Conservation (phyloP, 257 asterid species). For the Marsdenia floribunda region DNA sequence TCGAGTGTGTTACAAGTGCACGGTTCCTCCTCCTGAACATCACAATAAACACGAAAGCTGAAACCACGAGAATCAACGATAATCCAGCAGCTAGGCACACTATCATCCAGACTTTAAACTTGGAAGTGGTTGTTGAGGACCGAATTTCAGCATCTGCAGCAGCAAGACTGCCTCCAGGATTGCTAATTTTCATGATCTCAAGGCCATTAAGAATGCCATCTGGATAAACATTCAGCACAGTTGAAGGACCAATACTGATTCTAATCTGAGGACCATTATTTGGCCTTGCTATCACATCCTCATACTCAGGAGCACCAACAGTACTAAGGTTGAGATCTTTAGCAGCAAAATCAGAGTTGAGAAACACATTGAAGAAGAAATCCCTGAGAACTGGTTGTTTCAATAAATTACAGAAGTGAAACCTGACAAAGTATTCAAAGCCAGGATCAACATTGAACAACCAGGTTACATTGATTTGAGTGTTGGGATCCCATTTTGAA, state of each 20-base stretch:
- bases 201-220: constrained; percentile 36
- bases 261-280: constrained; percentile 9
- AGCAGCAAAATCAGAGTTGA: constrained; percentile 21
- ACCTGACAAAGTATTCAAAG: constrained; percentile 35
- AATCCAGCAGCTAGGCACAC: constrained; percentile 25
- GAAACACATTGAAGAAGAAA: constrained; percentile 24
- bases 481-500: constrained; percentile 9
- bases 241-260: constrained; percentile 29
- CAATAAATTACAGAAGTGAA: constrained; percentile 33
- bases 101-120: constrained; percentile 30
- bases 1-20: constrained; percentile 14
- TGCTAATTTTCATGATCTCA: constrained; percentile 47
- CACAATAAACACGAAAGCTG: constrained; percentile 18
- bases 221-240: constrained; percentile 13
- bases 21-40: constrained; percentile 19
- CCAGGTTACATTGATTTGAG: constrained; percentile 27
- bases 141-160: constrained; percentile 24
- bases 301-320: constrained; percentile 26
- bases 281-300: constrained; percentile 23
- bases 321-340: constrained; percentile 29
- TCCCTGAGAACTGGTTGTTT: neutral
- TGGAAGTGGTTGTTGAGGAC: constrained; percentile 15
- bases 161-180: constrained; percentile 26
- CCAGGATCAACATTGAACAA: constrained; percentile 32
- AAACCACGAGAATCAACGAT: constrained; percentile 2